These are phyloP conservation scores for Forsythia viridissima DNA, from an alignment of 257 asterid species.

Conservation along the genomic window DNA sequence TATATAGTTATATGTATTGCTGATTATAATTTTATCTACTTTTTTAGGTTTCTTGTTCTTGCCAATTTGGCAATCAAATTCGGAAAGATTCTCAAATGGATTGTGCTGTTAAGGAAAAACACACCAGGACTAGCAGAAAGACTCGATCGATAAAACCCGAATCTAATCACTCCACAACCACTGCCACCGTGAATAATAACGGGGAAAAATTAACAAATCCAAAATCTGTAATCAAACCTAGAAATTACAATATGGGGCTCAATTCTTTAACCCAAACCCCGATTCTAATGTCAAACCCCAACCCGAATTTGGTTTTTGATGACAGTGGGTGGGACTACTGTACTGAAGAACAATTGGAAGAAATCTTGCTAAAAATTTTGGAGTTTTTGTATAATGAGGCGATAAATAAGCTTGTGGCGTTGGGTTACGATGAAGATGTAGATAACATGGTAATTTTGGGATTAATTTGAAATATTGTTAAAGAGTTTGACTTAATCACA, in stretches of 20 bases:
- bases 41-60: constrained; percentile 28
- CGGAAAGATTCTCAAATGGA: constrained; percentile 46
- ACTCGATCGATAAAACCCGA: constrained; percentile 68
- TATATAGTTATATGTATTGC: constrained; percentile 15
- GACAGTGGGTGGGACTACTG: constrained; percentile 65
- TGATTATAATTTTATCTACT: neutral
- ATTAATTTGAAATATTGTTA: no score
- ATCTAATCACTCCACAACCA: constrained; percentile 44
- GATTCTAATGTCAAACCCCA: constrained; percentile 15
- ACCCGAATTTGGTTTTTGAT: constrained; percentile 38
- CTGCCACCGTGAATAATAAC: constrained; percentile 15
- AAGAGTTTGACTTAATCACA: no score
- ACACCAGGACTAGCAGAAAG: constrained; percentile 62
- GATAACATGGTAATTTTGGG: no score
- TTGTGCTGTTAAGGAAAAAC: constrained; percentile 65
- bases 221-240: constrained; percentile 27
- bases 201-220: constrained; percentile 29
- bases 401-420: constrained; percentile 46
- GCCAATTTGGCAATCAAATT: constrained; percentile 6
- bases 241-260: constrained; percentile 32
- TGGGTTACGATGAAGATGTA: constrained; percentile 48
- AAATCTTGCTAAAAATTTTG: constrained; percentile 58
- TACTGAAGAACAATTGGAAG: constrained; percentile 74
- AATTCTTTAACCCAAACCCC: constrained; percentile 28
- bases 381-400: constrained; percentile 67